Conservation (phyloP, 371 early-diverging fungal species). For the Syncephalastrum contaminatum region DNA sequence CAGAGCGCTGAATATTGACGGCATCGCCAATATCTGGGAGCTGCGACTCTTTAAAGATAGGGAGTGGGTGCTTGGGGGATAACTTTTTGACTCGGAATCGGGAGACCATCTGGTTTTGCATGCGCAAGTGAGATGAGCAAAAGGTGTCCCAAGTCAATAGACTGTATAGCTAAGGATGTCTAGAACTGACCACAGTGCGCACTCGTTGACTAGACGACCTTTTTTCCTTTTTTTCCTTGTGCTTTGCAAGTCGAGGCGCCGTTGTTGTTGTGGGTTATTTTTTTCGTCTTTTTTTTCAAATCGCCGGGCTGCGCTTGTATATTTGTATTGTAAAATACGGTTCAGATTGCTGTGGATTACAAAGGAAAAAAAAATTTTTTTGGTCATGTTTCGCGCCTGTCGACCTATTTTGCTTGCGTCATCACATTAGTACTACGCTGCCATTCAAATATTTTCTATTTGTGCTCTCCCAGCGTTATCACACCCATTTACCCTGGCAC, state of each 20-base stretch:
- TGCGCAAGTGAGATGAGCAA: conserved; percentile 12
- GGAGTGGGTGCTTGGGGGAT: conserved; percentile 81
- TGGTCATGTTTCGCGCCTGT: conserved; percentile 6
- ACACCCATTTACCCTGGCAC: no score
- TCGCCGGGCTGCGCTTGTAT: conserved; percentile 4
- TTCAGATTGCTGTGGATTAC: no score
- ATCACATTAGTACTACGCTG: no score
- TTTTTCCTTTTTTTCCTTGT: conserved; percentile 12
- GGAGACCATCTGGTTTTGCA: conserved; percentile 50
- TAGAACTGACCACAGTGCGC: conserved; percentile 15
- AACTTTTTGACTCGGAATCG: conserved; percentile 91
- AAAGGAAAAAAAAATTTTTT: conserved; percentile 2
- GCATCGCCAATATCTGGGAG: conserved; percentile 84
- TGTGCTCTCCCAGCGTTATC: no score
- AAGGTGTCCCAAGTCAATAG: conserved; percentile 1
- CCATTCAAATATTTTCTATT: no score
- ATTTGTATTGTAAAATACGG: conserved; percentile 7
- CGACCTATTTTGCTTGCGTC: no score
- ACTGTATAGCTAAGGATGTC: conserved; percentile 2
- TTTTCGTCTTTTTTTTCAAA: conserved; percentile 7
- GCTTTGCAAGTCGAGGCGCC: conserved; percentile 8
- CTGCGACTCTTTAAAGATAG: conserved; percentile 78
- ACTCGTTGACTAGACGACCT: conserved; percentile 6
- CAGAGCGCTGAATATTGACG: conserved; percentile 69
- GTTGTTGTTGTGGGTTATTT: conserved; percentile 7